Evolutionary conservation across 2,329 filamentous ascomycete species (phyloP).

Genomic region (Cordyceps fumosorosea): DNA sequence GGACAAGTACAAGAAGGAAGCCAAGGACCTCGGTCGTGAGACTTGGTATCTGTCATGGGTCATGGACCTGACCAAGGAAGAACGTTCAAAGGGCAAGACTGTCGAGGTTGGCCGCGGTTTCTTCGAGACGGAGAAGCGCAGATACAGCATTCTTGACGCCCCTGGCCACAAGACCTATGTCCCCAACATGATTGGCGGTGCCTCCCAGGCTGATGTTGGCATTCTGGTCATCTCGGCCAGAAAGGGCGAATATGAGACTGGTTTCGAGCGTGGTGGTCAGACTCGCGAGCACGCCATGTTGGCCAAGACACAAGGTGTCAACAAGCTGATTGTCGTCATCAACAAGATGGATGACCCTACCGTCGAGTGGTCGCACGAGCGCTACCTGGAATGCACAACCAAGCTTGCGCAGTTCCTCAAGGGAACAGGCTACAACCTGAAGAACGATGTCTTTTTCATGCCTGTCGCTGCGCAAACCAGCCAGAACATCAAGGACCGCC

Average conservation of each 20-base stretch:
- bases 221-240: constrained; percentile 93
- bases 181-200: constrained; percentile 95
- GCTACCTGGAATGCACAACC: constrained; percentile 86
- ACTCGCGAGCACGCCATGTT: constrained; percentile 96
- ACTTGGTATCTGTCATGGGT: constrained; percentile 99
- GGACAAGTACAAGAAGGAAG: constrained; percentile 96
- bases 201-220: constrained; percentile 87
- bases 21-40: constrained; percentile 92
- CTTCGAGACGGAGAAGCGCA: constrained; percentile 93
- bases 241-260: constrained; percentile 98
- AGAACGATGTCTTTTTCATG: constrained; percentile 92
- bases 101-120: constrained; percentile 94
- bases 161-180: constrained; percentile 98
- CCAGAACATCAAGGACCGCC: constrained; percentile 79
- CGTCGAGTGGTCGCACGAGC: constrained; percentile 89
- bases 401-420: constrained; percentile 88
- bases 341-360: constrained; percentile 99
- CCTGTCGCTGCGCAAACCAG: constrained; percentile 87
- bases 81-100: constrained; percentile 93
- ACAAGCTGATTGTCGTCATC: constrained; percentile 88
- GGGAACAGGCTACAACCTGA: constrained; percentile 87
- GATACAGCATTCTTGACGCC: constrained; percentile 94
- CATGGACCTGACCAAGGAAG: constrained; percentile 93
- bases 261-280: constrained; percentile 93
- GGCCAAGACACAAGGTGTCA: constrained; percentile 96